Evolutionary conservation across 306 rosid species (phyloP), one percentile per base, ranked within the genome.

Genomic region (Cucurbita maxima): DNA sequence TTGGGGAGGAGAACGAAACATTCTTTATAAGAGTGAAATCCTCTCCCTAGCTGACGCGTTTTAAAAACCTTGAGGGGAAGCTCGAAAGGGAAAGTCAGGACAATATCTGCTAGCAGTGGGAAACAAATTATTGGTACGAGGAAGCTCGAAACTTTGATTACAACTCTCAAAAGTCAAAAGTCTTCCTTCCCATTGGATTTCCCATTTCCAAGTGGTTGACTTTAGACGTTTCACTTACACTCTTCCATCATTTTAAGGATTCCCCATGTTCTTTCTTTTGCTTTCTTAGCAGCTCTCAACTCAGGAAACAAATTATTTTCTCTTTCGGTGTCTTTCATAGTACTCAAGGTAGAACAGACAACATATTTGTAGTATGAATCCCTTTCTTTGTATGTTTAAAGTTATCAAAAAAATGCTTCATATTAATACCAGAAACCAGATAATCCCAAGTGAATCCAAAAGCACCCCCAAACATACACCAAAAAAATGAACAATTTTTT

Each of bases 401-500:
- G 34, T 30, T 6, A 20, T 18, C 37, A 66, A 66, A 59, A 58
- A 66, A 67, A 69, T 25, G 43, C 22, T 48, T 68, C 44, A 69
- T 22, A 48, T 48, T 34, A 69, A 69, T 47, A 69, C 22, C 57
- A 69, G 74, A 69, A 69, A 50, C 74, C 58, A 69, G 43, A 48
- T 47, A 13, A 67, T 67, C 74, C 54, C 57, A 25, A 68, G 14
- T 80, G 75, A 76, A 71, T 80, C 51, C 30, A 70, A 61, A 79
- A 67, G 64, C 60, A 80, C 57, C 74, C 70, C 70, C 77, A 75
- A 68, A 76, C 51, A 40, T 36, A 22, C 43, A 51, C 18, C 40
- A 47, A 14, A 60, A 60, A 59, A 66, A 76, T 37, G 52, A 64
- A 78, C 20, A 69, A 75, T 79, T 83, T 84, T 79, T 83, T 79